Percentiles rank a stretch among this genome's conserved stretches.
Conservation (phyloP, 495 filamentous ascomycete species). For the Rusavskia elegans region DNA sequence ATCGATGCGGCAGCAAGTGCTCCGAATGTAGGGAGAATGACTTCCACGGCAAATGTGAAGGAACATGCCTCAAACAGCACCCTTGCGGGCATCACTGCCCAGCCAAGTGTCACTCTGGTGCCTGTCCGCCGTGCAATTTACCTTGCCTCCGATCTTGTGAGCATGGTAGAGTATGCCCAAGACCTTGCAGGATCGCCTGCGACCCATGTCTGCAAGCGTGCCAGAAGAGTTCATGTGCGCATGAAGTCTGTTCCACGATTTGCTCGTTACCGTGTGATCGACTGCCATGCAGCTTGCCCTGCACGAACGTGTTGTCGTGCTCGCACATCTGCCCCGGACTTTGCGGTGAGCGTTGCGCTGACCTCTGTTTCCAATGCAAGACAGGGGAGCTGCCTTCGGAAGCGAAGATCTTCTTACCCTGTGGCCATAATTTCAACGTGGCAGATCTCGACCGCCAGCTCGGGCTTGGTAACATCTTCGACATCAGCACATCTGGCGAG, state of each 20-base stretch:
- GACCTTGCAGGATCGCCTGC: conserved; percentile 6
- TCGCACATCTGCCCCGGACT: conserved; percentile 13
- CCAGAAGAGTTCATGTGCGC: conserved; percentile 4
- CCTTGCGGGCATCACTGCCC: conserved; percentile 39
- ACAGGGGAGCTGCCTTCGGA: not conserved
- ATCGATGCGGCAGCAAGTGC: conserved; percentile 30
- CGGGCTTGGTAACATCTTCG: conserved; percentile 1
- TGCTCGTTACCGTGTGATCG: conserved; percentile 12
- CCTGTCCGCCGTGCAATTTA: conserved; percentile 31
- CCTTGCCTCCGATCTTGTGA: conserved; percentile 39
- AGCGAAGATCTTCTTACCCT: conserved; percentile 9
- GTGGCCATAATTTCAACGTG: conserved; percentile 14
- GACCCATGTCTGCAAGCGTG: conserved; percentile 10
- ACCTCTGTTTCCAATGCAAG: conserved; percentile 5
- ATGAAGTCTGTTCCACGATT: conserved; percentile 3
- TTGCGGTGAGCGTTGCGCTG: conserved; percentile 9
- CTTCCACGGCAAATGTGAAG: conserved; percentile 20
- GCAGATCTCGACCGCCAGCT: conserved; percentile 5
- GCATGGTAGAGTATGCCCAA: conserved; percentile 6
- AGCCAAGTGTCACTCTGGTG: conserved; percentile 29
- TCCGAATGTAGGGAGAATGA: conserved; percentile 21
- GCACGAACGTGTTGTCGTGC: conserved; percentile 7
- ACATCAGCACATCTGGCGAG: conserved; percentile 2
- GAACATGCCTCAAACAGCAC: conserved; percentile 26
- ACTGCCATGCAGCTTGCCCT: conserved; percentile 12